Conservation (phyloP, 495 filamentous ascomycete species). For the Chaetomium fimeti region DNA sequence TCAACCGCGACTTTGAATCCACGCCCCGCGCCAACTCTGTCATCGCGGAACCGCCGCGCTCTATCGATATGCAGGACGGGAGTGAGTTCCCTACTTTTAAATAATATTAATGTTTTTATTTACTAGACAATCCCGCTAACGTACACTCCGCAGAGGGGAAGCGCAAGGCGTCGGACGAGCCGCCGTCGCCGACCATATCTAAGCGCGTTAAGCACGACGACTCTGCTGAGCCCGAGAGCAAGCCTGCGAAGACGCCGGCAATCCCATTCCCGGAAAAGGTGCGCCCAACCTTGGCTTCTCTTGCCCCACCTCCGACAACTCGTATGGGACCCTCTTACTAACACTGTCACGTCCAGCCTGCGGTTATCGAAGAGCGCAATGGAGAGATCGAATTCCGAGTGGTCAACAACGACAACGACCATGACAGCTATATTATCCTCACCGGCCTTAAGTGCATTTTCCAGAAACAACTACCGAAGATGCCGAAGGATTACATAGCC, state of each 20-base stretch:
- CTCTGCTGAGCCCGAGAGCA: conserved; percentile 53
- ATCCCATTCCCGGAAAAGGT: conserved; percentile 87
- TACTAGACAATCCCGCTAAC: neutral
- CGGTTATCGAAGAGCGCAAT: conserved; percentile 88
- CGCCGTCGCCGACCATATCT: conserved; percentile 57
- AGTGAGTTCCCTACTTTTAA: conserved; percentile 34
- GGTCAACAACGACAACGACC: conserved; percentile 90
- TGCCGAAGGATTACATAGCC: conserved; percentile 99
- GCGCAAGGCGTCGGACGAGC: conserved; percentile 75
- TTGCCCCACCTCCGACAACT: neutral
- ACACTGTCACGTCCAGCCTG: conserved; percentile 50
- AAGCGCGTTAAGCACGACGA: conserved; percentile 63
- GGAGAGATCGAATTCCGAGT: conserved; percentile 97
- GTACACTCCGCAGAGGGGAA: conserved; percentile 54
- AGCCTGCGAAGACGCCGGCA: conserved; percentile 51
- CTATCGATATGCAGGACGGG: conserved; percentile 49
- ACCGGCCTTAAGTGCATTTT: conserved; percentile 98
- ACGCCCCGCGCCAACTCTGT: neutral
- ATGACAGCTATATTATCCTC: conserved; percentile 88
- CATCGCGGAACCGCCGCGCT: conserved; percentile 16
- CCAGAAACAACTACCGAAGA: conserved; percentile 97
- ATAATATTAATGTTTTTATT: neutral
- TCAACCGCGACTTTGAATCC: conserved; percentile 12
- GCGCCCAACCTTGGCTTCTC: conserved; percentile 17
- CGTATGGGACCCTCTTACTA: conserved; percentile 29